These are phyloP conservation scores for Exsudoporus floridanus DNA, from an alignment of 1,284 basidiomycete genomes.

Conservation along the genomic window DNA sequence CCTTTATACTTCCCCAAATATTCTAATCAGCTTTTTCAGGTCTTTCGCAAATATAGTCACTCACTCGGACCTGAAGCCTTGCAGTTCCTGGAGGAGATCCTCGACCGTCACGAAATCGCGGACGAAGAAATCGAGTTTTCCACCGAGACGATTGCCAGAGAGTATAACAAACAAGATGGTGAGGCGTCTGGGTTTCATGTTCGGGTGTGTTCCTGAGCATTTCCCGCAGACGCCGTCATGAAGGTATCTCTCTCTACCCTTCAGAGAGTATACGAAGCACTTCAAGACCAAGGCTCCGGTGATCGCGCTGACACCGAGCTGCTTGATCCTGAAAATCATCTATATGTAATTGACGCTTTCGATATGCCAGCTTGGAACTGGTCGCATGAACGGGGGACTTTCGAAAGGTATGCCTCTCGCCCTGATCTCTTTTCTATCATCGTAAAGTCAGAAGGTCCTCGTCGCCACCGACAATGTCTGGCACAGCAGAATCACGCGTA, in stretches of 20 bases:
- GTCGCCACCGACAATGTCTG: conserved; percentile 64
- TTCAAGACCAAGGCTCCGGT: conserved; percentile 72
- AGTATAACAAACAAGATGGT: conserved; percentile 93
- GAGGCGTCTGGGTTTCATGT: conserved; percentile 25
- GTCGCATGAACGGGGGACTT: conserved; percentile 80
- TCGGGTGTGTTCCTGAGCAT: conserved; percentile 2
- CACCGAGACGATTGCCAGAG: conserved; percentile 80
- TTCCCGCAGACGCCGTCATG: conserved; percentile 67
- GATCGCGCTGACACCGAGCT: conserved; percentile 56
- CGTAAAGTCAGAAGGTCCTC: conserved; percentile 35
- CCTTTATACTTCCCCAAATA: neutral
- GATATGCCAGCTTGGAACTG: conserved; percentile 94
- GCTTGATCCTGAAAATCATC: conserved; percentile 82
- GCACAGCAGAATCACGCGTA: conserved; percentile 77
- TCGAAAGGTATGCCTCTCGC: conserved; percentile 63
- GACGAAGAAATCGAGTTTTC: conserved; percentile 77
- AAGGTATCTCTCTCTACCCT: conserved; percentile 75
- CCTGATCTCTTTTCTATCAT: conserved; percentile 1
- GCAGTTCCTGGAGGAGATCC: conserved; percentile 64
- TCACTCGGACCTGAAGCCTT: conserved; percentile 76
- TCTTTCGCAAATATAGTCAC: conserved; percentile 81
- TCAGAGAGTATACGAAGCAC: conserved; percentile 76
- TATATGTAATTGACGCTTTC: conserved; percentile 87
- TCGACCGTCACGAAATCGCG: conserved; percentile 63
- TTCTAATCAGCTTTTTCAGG: conserved; percentile 41